A percentile compares a stretch with the other conserved stretches of the same genome.
Conservation (phyloP, 441 rosid genomes). For the Macaranga tanarius region DNA sequence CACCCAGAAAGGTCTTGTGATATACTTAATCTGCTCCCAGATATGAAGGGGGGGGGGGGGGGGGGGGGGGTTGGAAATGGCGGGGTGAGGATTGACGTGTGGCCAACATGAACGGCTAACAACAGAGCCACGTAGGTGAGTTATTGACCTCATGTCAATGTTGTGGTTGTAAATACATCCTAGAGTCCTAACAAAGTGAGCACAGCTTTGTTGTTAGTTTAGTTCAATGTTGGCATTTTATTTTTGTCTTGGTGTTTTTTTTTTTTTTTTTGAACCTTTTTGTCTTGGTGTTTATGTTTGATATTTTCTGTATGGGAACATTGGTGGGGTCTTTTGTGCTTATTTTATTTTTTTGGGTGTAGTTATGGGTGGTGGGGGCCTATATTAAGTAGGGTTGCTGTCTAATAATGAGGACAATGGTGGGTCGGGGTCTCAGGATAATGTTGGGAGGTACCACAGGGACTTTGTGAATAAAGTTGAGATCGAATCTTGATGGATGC, state of each 20-base stretch:
- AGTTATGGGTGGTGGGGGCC: background rate
- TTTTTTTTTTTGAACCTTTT: background rate
- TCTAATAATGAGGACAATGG: constrained; percentile 14
- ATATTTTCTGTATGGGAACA: background rate
- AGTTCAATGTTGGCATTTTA: background rate
- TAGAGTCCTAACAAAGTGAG: constrained; percentile 16
- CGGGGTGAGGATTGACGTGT: background rate
- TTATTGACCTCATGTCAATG: constrained; percentile 29
- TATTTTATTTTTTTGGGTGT: background rate
- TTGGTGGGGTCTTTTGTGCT: background rate
- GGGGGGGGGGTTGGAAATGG: background rate
- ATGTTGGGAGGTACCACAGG: background rate
- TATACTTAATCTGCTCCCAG: background rate
- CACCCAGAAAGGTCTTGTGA: background rate
- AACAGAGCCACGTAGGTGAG: constrained; percentile 26
- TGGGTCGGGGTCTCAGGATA: background rate
- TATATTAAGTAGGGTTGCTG: background rate
- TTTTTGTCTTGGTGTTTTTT: too few relatives aligned
- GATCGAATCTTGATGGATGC: constrained; percentile 11
- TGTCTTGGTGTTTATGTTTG: background rate
- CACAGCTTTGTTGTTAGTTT: background rate
- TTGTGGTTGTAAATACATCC: constrained; percentile 42
- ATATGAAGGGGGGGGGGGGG: background rate
- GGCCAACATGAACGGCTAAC: background rate
- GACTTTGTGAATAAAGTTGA: constrained; percentile 21